Conservation (phyloP, 1,284 basidiomycete genomes). For the Ustilago sp. region DNA sequence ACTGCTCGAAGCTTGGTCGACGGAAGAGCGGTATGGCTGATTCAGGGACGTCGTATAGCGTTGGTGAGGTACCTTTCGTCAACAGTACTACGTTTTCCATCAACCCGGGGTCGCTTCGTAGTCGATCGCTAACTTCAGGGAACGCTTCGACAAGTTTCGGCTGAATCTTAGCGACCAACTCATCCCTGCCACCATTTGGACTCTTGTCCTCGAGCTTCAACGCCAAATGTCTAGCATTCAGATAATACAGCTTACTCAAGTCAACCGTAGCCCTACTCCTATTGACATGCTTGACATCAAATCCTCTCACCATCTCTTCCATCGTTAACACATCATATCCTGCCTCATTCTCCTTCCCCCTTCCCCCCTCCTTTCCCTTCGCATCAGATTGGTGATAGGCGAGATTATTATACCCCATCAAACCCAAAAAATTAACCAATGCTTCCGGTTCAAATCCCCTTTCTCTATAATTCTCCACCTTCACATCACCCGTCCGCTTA, state of each 20-base stretch:
- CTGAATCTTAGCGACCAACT: constrained; percentile 21
- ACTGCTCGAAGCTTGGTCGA: background rate
- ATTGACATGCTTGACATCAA: constrained; percentile 59
- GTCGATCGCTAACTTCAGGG: constrained; percentile 8
- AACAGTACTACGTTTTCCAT: constrained; percentile 23
- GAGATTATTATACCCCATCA: constrained; percentile 83
- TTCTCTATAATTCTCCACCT: constrained; percentile 85
- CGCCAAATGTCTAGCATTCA: constrained; percentile 59
- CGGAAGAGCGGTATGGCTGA: constrained; percentile 33
- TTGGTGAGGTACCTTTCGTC: constrained; percentile 30
- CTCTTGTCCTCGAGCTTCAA: constrained; percentile 48
- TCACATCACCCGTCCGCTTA: constrained; percentile 89
- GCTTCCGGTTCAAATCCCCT: constrained; percentile 90
- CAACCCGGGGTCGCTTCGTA: background rate
- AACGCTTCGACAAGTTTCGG: constrained; percentile 17
- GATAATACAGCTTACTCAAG: constrained; percentile 59
- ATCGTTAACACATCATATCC: constrained; percentile 58
- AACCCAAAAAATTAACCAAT: constrained; percentile 89
- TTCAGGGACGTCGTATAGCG: constrained; percentile 30
- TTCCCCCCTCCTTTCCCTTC: background rate
- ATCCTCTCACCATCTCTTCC: constrained; percentile 53
- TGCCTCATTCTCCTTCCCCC: constrained; percentile 16
- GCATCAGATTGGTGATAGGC: constrained; percentile 20
- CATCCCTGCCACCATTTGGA: constrained; percentile 18
- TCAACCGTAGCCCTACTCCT: constrained; percentile 60